Base-by-base conservation (phyloP, 1,139 yeast genomes). In the Yamadazyma pseudoaaseri region DNA sequence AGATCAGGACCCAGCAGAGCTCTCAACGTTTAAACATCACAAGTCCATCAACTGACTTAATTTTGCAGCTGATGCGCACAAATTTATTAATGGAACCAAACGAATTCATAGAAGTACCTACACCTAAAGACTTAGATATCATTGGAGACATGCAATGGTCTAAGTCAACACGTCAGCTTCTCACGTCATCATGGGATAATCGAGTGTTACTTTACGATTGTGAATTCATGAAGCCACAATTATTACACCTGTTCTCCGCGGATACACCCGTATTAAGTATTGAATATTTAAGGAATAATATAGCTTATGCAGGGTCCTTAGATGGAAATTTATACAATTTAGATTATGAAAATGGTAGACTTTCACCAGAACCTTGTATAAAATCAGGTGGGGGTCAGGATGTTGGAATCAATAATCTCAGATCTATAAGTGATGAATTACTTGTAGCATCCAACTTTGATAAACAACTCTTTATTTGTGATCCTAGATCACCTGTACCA, bases 1-100 rank as follows among this genome's bases (percentile, higher is more conserved):
- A 2, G 75, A 69, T 41, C 75, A 69, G 43, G 75, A 69, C 40
- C 75, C 75, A 1, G 72, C 69, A 1, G 70, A 64, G 40, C 46
- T 62, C 2, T 33, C 44, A 2, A 43, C 43, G 14, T 35, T 35
- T 11, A 22, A 18, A 18, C 7, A n/a, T n/a, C n/a, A n/a, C n/a
- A n/a, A n/a, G n/a, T n/a, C n/a, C n/a, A n/a, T n/a, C n/a, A n/a
- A n/a, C n/a, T n/a, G n/a, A n/a, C n/a, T n/a, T 7, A 18, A 7
- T 18, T 10, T 18, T 10, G 21, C 21, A 18, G 7, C 21, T 18
- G 7, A 18, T 18, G 21, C 7, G 10, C 10, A 18, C 7, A 18
- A 7, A 18, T 18, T 18, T 18, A 7, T 7, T 18, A 18, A 18
- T 18, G 21, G 10, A 18, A 22, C 12, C 13, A 11, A 22, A 22